A percentile compares a stretch with the other conserved stretches of the same genome.
Conservation (phyloP, 2,329 filamentous ascomycete species). For the Colletotrichum sp. region DNA sequence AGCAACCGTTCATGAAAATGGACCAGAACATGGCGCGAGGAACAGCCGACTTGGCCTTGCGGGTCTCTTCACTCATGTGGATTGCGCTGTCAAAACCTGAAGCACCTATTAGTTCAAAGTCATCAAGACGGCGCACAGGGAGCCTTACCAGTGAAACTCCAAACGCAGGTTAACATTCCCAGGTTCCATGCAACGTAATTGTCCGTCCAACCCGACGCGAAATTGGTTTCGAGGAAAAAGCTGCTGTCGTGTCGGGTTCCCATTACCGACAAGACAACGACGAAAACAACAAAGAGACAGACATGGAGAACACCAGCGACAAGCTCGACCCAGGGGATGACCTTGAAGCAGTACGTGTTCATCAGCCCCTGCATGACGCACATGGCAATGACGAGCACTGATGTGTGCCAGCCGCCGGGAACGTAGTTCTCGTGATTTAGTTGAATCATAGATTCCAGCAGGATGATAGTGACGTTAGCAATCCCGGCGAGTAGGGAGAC, state of each 20-base stretch:
- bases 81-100: background rate
- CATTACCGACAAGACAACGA: background rate
- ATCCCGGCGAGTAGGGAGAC: background rate
- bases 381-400: background rate
- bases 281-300: background rate
- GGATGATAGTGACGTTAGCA: background rate
- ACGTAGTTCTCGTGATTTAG: background rate
- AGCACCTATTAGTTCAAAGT: background rate
- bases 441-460: background rate
- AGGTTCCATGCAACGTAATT: background rate
- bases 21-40: constrained; percentile 19
- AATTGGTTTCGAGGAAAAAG: background rate
- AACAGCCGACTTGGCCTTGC: constrained; percentile 5
- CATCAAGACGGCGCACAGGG: accelerated
- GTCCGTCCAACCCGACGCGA: background rate
- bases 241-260: background rate
- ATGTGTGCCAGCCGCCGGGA: background rate
- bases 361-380: background rate
- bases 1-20: constrained; percentile 39
- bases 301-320: background rate
- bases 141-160: background rate
- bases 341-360: background rate
- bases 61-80: constrained; percentile 19
- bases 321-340: background rate
- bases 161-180: background rate